phyloP scores from a whole-genome alignment of 768 basidiomycete genomes.

The Lyophyllum atratum region DNA sequence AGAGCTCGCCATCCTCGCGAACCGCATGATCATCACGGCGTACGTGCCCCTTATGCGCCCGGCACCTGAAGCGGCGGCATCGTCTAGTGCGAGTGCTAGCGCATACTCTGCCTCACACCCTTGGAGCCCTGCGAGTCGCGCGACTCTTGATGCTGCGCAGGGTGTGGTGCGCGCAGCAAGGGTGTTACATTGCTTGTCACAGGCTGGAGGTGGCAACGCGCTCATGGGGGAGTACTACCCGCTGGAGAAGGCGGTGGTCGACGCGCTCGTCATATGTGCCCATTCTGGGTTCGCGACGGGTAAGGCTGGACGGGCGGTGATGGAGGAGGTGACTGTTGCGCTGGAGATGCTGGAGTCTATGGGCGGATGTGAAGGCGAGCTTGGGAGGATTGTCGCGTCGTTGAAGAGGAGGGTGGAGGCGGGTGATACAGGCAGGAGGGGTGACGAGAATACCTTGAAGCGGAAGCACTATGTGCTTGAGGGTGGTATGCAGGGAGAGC shows the following conservation, averaged over 20 bases:
- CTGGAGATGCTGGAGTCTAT: slow-evolving; percentile 25
- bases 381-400: slow-evolving; percentile 23
- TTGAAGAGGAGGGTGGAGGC: slow-evolving; percentile 25
- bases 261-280: slow-evolving; percentile 66
- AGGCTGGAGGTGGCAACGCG: slow-evolving; percentile 26
- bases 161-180: slow-evolving; percentile 55
- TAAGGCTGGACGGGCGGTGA: slow-evolving; percentile 11
- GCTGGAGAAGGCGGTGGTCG: slow-evolving; percentile 62
- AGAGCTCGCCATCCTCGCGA: slow-evolving; percentile 57
- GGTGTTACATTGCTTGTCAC: slow-evolving; percentile 40
- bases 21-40: slow-evolving; percentile 61
- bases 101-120: slow-evolving; percentile 24
- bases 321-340: slow-evolving; percentile 27
- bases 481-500: background rate
- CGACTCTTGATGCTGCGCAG: slow-evolving; percentile 68
- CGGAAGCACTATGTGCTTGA: slow-evolving; percentile 27
- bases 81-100: slow-evolving; percentile 1
- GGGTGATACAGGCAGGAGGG: slow-evolving; percentile 14
- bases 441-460: slow-evolving; percentile 28
- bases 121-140: slow-evolving; percentile 55
- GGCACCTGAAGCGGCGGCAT: slow-evolving; percentile 1
- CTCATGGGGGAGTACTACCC: slow-evolving; percentile 52
- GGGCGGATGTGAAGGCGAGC: slow-evolving; percentile 18
- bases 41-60: slow-evolving; percentile 67
- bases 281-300: slow-evolving; percentile 56